Evolutionary conservation across 179 eudicot species (phyloP).

Genomic region (Carnegiea gigantea): DNA sequence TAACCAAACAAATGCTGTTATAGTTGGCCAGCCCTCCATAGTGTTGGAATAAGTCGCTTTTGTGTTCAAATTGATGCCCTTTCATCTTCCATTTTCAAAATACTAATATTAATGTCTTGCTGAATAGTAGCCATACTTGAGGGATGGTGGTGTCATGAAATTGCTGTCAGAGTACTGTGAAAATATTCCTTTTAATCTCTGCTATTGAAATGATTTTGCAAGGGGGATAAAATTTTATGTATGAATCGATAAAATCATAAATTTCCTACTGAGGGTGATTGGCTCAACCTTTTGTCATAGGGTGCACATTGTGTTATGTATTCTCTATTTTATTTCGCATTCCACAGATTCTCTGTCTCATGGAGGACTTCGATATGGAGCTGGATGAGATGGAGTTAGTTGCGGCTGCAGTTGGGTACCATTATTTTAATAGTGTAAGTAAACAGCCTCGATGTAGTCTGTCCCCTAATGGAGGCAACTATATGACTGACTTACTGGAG

Average conservation of each 20-base stretch:
- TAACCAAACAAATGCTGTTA: neutral
- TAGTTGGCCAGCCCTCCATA: conserved; percentile 14
- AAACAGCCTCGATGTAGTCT: conserved; percentile 47
- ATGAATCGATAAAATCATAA: conserved; percentile 3
- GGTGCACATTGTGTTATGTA: neutral
- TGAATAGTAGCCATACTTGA: conserved; percentile 6
- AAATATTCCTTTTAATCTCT: neutral
- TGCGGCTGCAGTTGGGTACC: conserved; percentile 82
- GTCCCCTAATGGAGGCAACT: conserved; percentile 50
- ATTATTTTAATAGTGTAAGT: conserved; percentile 47
- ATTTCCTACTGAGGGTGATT: conserved; percentile 6
- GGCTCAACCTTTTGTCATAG: conserved; percentile 1
- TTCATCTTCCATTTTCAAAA: neutral
- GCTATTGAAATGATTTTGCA: neutral
- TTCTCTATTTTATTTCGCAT: conserved; percentile 18
- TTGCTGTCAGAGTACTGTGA: conserved; percentile 4
- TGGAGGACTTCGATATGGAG: conserved; percentile 76
- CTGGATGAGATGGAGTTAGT: conserved; percentile 79
- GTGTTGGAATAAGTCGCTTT: conserved; percentile 11
- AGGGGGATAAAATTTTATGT: neutral
- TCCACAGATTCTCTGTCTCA: conserved; percentile 39
- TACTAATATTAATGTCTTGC: conserved; percentile 13
- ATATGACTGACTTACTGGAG: conserved; percentile 56
- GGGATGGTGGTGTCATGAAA: conserved; percentile 4
- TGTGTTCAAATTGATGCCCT: neutral